phyloP scores from a whole-genome alignment of 1,139 yeast genomes.

The Geotrichum aggregatum region DNA sequence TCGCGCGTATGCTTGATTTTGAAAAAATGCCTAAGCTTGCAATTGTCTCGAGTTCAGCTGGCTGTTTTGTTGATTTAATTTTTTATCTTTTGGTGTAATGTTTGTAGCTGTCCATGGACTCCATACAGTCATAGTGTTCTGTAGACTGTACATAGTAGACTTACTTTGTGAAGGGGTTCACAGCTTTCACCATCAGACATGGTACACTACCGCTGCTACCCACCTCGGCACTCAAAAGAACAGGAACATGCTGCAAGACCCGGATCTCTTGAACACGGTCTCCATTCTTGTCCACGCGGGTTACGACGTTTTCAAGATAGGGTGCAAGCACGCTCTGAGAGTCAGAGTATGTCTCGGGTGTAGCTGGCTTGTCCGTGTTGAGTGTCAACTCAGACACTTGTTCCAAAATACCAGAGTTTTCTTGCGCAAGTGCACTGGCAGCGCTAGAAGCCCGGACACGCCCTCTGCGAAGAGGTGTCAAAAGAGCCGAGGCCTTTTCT shows the following conservation, averaged over 20 bases:
- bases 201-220: slow-evolving; percentile 71
- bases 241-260: slow-evolving; percentile 75
- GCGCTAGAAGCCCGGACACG: slow-evolving; percentile 57
- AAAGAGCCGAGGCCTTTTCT: slow-evolving; percentile 1
- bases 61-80: no score
- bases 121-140: not conserved
- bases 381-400: slow-evolving; percentile 21
- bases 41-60: no score
- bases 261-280: slow-evolving; percentile 69
- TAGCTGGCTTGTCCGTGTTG: slow-evolving; percentile 19
- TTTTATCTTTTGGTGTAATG: no score
- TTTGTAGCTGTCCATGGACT: not conserved
- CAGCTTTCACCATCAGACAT: slow-evolving; percentile 89
- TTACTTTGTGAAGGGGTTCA: slow-evolving; percentile 71
- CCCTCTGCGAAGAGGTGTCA: slow-evolving; percentile 12
- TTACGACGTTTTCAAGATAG: slow-evolving; percentile 53
- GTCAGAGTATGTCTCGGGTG: slow-evolving; percentile 28
- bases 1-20: no score
- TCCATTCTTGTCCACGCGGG: slow-evolving; percentile 51
- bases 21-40: no score
- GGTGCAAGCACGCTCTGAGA: slow-evolving; percentile 47
- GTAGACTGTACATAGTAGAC: not conserved
- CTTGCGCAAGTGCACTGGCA: slow-evolving; percentile 58
- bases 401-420: slow-evolving; percentile 20
- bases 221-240: slow-evolving; percentile 81